Percentiles rank a stretch among this genome's conserved stretches.
These are phyloP conservation scores for Flueggea neowawraea DNA, from an alignment of 441 rosid species.

Conservation along the genomic window DNA sequence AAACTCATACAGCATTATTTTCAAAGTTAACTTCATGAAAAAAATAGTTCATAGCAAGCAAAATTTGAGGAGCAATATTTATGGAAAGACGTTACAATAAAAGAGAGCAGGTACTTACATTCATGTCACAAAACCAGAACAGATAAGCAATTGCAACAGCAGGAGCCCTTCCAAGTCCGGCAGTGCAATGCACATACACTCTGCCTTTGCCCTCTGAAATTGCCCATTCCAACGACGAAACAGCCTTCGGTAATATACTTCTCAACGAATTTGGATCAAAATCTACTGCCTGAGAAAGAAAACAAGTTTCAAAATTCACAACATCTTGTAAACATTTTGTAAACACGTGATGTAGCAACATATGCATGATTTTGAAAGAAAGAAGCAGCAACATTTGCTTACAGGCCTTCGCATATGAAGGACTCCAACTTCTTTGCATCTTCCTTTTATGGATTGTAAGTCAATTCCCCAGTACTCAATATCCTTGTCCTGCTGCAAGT, in stretches of 20 bases:
- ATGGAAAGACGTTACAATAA: too few relatives aligned
- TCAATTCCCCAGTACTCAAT: constrained; percentile 80
- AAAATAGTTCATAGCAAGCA: neutral
- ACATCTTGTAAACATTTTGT: neutral
- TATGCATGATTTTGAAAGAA: neutral
- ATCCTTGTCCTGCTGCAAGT: constrained; percentile 88
- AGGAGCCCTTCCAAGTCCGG: constrained; percentile 96
- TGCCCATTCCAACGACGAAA: constrained; percentile 85
- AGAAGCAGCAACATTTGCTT: constrained; percentile 26
- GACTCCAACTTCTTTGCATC: constrained; percentile 57
- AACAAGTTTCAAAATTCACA: neutral
- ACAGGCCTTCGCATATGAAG: constrained; percentile 89
- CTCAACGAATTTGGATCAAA: constrained; percentile 85
- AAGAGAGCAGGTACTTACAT: constrained; percentile 37
- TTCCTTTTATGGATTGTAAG: constrained; percentile 44
- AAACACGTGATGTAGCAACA: neutral
- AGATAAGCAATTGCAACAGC: constrained; percentile 81
- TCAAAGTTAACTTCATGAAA: neutral
- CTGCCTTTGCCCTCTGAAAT: constrained; percentile 75
- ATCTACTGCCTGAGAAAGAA: constrained; percentile 58
- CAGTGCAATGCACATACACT: constrained; percentile 86
- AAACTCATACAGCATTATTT: too few relatives aligned
- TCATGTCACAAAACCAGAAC: constrained; percentile 73
- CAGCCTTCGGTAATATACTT: constrained; percentile 72
- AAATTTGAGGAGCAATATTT: too few relatives aligned